Percentiles rank a stretch among this genome's conserved stretches.
These are phyloP conservation scores for Bryoerythrophyllum caledonicum DNA, from an alignment of 225 moss, liverwort and hornwort genomes.

Conservation along the genomic window DNA sequence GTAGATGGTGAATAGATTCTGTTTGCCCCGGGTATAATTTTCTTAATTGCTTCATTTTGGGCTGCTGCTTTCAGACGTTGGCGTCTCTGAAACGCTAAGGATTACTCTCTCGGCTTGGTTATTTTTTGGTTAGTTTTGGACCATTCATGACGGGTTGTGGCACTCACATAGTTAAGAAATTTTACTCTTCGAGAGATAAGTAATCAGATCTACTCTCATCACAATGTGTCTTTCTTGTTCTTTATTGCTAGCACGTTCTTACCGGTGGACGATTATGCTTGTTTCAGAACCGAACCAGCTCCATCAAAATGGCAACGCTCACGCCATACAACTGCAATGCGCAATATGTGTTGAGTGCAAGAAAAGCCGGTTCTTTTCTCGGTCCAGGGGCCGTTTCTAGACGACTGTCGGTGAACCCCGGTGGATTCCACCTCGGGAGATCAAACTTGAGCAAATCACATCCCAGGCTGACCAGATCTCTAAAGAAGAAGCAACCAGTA, in stretches of 20 bases:
- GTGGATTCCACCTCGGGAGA: slow-evolving; percentile 21
- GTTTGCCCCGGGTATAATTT: slow-evolving; percentile 1
- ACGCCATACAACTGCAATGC: slow-evolving; percentile 27
- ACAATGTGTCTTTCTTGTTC: too few species aligned
- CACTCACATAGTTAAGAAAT: too few species aligned
- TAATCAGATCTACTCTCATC: too few species aligned
- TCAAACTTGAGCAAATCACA: slow-evolving; percentile 18
- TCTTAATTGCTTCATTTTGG: too few species aligned
- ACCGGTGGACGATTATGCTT: slow-evolving; percentile 12
- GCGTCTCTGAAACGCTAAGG: too few species aligned
- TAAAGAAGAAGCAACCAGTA: slow-evolving; percentile 17
- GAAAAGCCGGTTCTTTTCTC: too few species aligned
- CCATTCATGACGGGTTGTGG: too few species aligned
- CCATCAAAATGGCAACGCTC: slow-evolving; percentile 31
- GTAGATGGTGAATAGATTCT: slow-evolving; percentile 13
- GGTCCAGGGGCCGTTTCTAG: not conserved
- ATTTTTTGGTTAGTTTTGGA: too few species aligned
- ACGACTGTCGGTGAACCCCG: slow-evolving; percentile 9
- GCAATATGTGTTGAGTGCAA: slow-evolving; percentile 30
- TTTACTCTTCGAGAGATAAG: too few species aligned
- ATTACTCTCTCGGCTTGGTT: too few species aligned
- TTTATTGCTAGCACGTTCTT: not conserved
- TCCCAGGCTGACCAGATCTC: not conserved
- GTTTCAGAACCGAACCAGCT: slow-evolving; percentile 28
- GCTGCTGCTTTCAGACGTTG: too few species aligned